Evolutionary conservation across 2,329 filamentous ascomycete genomes (phyloP).

Genomic region (Talaromyces sp.): DNA sequence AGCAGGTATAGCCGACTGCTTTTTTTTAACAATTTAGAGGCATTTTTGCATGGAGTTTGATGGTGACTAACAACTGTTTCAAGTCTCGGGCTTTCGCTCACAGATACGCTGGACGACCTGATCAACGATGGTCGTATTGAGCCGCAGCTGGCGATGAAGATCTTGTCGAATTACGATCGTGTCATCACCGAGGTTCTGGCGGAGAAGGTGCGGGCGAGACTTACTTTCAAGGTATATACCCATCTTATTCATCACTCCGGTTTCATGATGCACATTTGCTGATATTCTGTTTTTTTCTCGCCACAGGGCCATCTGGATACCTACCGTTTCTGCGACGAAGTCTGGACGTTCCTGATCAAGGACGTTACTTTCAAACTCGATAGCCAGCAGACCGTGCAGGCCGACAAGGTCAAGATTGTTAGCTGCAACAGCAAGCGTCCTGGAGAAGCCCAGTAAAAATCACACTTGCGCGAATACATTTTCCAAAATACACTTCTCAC

Average conservation of each 20-base stretch:
- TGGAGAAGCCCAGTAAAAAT: slow-evolving; percentile 42
- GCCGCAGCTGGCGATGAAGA: slow-evolving; percentile 97
- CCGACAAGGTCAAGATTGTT: slow-evolving; percentile 97
- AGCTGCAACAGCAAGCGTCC: slow-evolving; percentile 89
- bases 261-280: slow-evolving; percentile 8
- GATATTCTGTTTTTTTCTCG: slow-evolving; percentile 7
- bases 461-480: no score
- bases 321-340: slow-evolving; percentile 98
- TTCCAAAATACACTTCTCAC: neutral
- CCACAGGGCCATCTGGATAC: slow-evolving; percentile 87
- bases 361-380: slow-evolving; percentile 99
- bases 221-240: slow-evolving; percentile 82
- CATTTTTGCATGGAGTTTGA: neutral
- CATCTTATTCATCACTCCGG: neutral
- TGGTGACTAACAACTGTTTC: slow-evolving; percentile 16
- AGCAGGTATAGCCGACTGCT: slow-evolving; percentile 67
- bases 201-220: slow-evolving; percentile 82
- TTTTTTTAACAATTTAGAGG: neutral
- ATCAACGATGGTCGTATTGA: slow-evolving; percentile 94
- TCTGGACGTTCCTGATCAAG: slow-evolving; percentile 99
- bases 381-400: slow-evolving; percentile 65
- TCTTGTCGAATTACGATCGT: slow-evolving; percentile 90
- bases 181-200: slow-evolving; percentile 85
- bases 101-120: slow-evolving; percentile 93
- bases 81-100: slow-evolving; percentile 89